These are phyloP conservation scores for Boeremia exigua DNA, from an alignment of 2,329 filamentous ascomycete species.

Conservation along the genomic window DNA sequence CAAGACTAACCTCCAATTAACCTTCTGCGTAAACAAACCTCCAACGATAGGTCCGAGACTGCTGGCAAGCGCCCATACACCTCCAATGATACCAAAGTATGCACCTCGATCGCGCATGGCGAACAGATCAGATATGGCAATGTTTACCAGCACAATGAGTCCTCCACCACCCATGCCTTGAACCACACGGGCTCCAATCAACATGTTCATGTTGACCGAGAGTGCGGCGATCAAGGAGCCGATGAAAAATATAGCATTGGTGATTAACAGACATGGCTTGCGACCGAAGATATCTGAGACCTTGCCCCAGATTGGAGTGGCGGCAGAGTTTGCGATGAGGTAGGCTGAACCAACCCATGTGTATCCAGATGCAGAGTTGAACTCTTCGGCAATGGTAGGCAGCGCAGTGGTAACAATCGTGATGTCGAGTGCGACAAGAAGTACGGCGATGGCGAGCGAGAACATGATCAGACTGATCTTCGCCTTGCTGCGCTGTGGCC, in stretches of 20 bases:
- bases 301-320: slow-evolving; percentile 67
- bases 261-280: slow-evolving; percentile 66
- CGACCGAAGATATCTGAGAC: slow-evolving; percentile 72
- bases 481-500: slow-evolving; percentile 43
- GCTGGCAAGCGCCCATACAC: slow-evolving; percentile 71
- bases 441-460: slow-evolving; percentile 60
- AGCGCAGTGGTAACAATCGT: slow-evolving; percentile 68
- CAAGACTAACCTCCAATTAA: slow-evolving; percentile 64
- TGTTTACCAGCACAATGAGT: slow-evolving; percentile 68
- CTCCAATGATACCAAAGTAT: slow-evolving; percentile 69
- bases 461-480: slow-evolving; percentile 59
- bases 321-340: slow-evolving; percentile 56
- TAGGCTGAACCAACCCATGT: slow-evolving; percentile 62
- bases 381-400: slow-evolving; percentile 63
- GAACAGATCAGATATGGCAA: slow-evolving; percentile 69
- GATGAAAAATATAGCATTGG: slow-evolving; percentile 67
- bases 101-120: slow-evolving; percentile 63
- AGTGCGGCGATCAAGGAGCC: slow-evolving; percentile 67
- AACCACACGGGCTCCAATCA: slow-evolving; percentile 66
- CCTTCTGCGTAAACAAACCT: slow-evolving; percentile 68
- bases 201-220: slow-evolving; percentile 65
- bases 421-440: slow-evolving; percentile 67
- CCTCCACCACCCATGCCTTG: slow-evolving; percentile 71
- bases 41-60: slow-evolving; percentile 72
- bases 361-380: slow-evolving; percentile 58